Evolutionary conservation across 176 grass and related monocot species (phyloP).

Genomic region (Triticum monococcum): DNA sequence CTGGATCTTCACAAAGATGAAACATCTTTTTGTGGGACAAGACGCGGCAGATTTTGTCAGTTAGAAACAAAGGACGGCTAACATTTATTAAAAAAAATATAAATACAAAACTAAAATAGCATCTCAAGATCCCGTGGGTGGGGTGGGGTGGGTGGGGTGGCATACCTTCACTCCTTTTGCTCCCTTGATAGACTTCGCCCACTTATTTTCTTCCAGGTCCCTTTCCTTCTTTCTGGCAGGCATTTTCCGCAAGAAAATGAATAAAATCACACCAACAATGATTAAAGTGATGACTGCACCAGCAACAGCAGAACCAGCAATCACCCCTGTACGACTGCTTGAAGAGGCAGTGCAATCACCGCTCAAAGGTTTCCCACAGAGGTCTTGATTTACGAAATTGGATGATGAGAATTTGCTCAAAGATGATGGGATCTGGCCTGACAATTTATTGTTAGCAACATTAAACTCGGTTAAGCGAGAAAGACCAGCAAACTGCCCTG

Average conservation of each 20-base stretch:
- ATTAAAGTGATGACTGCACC: slow-evolving; percentile 63
- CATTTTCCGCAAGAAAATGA: slow-evolving; percentile 69
- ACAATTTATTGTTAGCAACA: slow-evolving; percentile 75
- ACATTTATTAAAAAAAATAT: neutral
- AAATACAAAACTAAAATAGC: neutral
- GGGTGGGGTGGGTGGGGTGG: neutral
- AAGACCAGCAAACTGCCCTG: slow-evolving; percentile 58
- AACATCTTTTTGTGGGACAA: neutral
- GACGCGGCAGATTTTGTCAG: neutral
- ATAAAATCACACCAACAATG: slow-evolving; percentile 61
- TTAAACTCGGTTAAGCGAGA: slow-evolving; percentile 46
- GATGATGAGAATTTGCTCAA: slow-evolving; percentile 10
- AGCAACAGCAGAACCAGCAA: slow-evolving; percentile 77
- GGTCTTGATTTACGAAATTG: slow-evolving; percentile 56
- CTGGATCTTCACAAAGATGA: neutral
- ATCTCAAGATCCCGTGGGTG: neutral
- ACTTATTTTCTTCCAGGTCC: slow-evolving; percentile 88
- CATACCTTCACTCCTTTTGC: slow-evolving; percentile 81
- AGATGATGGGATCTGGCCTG: slow-evolving; percentile 56
- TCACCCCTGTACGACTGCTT: slow-evolving; percentile 46
- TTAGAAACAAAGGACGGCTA: neutral
- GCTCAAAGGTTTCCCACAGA: slow-evolving; percentile 63
- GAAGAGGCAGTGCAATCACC: slow-evolving; percentile 36
- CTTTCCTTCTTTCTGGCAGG: slow-evolving; percentile 79
- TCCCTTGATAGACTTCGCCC: slow-evolving; percentile 91